Evolutionary conservation across 352 stramenopile species (phyloP).

Genomic region (Phytophthora pseudosyringae): DNA sequence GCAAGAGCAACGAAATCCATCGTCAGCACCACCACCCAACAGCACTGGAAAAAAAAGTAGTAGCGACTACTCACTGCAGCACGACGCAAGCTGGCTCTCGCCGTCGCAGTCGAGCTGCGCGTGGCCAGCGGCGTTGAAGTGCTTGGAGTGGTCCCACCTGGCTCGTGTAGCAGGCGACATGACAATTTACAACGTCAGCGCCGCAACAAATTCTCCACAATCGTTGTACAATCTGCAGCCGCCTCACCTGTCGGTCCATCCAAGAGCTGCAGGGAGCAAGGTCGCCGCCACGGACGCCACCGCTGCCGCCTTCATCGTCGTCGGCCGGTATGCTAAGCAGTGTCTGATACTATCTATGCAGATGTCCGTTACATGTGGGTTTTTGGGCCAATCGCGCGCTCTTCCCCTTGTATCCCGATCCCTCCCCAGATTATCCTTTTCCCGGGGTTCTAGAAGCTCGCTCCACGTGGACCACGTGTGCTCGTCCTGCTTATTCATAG

Average conservation of each 20-base stretch:
- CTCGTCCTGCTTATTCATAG: not conserved
- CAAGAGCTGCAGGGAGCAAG: slow-evolving; percentile 30
- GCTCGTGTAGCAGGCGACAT: not conserved
- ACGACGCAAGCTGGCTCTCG: slow-evolving; percentile 58
- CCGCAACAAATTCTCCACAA: not conserved
- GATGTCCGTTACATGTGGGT: not conserved
- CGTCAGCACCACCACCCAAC: not conserved
- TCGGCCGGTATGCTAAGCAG: slow-evolving; percentile 10
- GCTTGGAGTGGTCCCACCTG: slow-evolving; percentile 86
- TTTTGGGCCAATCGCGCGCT: slow-evolving; percentile 16
- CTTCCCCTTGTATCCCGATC: slow-evolving; percentile 9
- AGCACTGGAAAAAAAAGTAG: not conserved
- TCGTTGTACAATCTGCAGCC: not conserved
- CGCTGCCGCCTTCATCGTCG: slow-evolving; percentile 21
- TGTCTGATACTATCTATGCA: no score
- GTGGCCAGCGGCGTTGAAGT: slow-evolving; percentile 69
- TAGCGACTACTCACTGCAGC: slow-evolving; percentile 65
- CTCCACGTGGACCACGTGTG: slow-evolving; percentile 24
- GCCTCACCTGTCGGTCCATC: slow-evolving; percentile 65
- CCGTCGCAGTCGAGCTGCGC: slow-evolving; percentile 69
- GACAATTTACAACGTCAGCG: not conserved
- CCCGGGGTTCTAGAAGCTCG: slow-evolving; percentile 33
- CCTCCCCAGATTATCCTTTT: slow-evolving; percentile 3
- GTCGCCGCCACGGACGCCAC: slow-evolving; percentile 19
- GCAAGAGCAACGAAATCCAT: not conserved